Evolutionary conservation across 805 yeast species (phyloP).

Genomic region (Pichia kluyveri): DNA sequence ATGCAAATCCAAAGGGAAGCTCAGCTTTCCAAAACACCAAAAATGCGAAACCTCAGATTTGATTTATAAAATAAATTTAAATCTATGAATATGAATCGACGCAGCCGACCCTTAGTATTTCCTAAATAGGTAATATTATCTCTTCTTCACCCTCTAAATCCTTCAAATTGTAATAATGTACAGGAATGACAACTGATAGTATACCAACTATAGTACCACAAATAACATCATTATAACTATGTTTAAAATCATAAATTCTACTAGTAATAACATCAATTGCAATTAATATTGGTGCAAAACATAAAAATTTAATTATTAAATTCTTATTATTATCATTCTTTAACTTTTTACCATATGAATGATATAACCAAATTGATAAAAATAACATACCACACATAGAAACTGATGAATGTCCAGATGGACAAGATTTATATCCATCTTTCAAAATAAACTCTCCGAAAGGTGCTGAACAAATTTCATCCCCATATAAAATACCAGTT

Average conservation of each 20-base stretch:
- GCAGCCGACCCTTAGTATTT: no score
- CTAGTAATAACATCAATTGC: slow-evolving; percentile 26
- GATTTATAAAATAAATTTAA: no score
- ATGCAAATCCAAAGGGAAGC: no score
- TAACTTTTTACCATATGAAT: slow-evolving; percentile 3
- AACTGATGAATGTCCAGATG: slow-evolving; percentile 69
- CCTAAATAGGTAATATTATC: not conserved
- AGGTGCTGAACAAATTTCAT: slow-evolving; percentile 27
- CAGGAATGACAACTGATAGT: not conserved
- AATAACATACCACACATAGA: slow-evolving; percentile 61
- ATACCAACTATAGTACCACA: slow-evolving; percentile 42
- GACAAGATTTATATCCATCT: slow-evolving; percentile 75
- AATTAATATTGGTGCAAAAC: slow-evolving; percentile 31
- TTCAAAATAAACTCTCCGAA: slow-evolving; percentile 22
- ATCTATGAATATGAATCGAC: no score
- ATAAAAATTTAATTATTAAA: slow-evolving; percentile 9
- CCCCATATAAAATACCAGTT: slow-evolving; percentile 21
- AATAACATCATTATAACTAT: slow-evolving; percentile 75
- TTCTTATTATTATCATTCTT: not conserved
- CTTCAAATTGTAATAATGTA: not conserved
- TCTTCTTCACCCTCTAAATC: slow-evolving; percentile 5
- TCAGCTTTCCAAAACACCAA: not conserved
- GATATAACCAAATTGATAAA: slow-evolving; percentile 36
- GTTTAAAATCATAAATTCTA: slow-evolving; percentile 85
- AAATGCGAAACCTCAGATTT: no score